Conservation (phyloP, 805 yeast genomes). For the Scheffersomyces spartinae region DNA sequence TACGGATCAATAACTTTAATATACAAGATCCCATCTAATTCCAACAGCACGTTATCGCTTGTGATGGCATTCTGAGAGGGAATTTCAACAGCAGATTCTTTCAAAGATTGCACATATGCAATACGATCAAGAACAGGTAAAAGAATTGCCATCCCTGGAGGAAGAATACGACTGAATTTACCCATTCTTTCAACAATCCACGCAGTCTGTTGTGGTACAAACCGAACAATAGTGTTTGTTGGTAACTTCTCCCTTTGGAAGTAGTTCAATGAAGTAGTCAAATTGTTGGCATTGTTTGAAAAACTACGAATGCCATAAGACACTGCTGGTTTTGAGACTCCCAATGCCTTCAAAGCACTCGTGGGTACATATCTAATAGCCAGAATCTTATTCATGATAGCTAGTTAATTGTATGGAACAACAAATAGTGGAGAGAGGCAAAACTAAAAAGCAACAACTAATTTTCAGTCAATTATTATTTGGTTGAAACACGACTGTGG, state of each 20-base stretch:
- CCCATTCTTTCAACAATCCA: constrained; percentile 93
- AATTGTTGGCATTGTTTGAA: too few species aligned
- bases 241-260: constrained; percentile 58
- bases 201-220: constrained; percentile 85
- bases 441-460: too few species aligned
- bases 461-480: too few species aligned
- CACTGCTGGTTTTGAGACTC: too few species aligned
- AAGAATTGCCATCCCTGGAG: constrained; percentile 69
- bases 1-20: constrained; percentile 71
- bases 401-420: too few species aligned
- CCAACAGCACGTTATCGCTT: constrained; percentile 74
- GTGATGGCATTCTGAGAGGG: constrained; percentile 81
- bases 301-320: too few species aligned
- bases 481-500: too few species aligned
- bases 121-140: constrained; percentile 66
- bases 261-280: constrained; percentile 25
- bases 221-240: constrained; percentile 61
- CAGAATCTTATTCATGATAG: too few species aligned
- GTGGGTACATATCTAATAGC: too few species aligned
- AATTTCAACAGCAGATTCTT: constrained; percentile 77
- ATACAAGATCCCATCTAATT: constrained; percentile 75
- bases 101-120: constrained; percentile 71
- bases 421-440: too few species aligned
- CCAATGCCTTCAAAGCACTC: too few species aligned
- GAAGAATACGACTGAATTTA: constrained; percentile 50